Conservation (phyloP, 2,329 filamentous ascomycete genomes). For the Ophiostoma quercus region DNA sequence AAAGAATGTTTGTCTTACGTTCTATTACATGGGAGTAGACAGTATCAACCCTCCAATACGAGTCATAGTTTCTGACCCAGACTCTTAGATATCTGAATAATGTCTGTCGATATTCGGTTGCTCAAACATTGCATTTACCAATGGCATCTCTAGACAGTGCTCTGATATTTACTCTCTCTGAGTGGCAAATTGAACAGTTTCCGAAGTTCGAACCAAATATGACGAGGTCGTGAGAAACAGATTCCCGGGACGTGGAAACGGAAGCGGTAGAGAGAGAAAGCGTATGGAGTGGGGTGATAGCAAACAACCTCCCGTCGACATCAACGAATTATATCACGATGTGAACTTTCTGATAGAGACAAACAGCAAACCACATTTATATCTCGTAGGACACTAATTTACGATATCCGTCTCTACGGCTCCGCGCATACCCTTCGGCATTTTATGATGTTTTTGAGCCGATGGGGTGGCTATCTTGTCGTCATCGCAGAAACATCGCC, state of each 20-base stretch:
- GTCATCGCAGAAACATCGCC: neutral
- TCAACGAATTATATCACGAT: neutral
- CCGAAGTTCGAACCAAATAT: neutral
- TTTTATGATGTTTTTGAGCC: neutral
- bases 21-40: neutral
- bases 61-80: neutral
- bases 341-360: neutral
- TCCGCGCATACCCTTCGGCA: neutral
- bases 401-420: neutral
- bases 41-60: neutral
- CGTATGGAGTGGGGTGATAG: neutral
- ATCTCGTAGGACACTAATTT: neutral
- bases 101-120: neutral
- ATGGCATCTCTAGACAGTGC: neutral
- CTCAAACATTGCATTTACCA: constrained; percentile 2
- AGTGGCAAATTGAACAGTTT: neutral
- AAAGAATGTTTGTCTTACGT: neutral
- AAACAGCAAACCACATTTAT: neutral
- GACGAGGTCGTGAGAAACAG: neutral
- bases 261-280: neutral
- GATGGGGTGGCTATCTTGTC: neutral
- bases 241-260: neutral
- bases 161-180: neutral
- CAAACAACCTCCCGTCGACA: neutral
- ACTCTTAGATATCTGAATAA: neutral